Evolutionary conservation across 495 filamentous ascomycete species (phyloP).

Genomic region (Aspergillus bridgeri): DNA sequence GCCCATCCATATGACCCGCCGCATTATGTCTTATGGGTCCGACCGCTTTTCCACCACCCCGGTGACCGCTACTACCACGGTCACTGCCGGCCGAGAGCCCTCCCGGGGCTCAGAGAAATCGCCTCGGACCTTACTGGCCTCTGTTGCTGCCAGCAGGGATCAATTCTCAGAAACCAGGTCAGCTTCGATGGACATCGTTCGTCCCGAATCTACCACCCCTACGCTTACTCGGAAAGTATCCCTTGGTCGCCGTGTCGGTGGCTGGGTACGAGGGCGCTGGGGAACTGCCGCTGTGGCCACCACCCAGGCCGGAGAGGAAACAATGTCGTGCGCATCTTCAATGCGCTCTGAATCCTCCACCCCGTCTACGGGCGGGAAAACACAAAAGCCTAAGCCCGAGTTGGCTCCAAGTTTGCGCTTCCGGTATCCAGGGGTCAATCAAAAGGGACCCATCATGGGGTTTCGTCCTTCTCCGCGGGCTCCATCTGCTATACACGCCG

Average conservation of each 20-base stretch:
- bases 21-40: constrained; percentile 33
- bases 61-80: constrained; percentile 42
- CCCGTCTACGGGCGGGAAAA: constrained; percentile 4
- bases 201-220: constrained; percentile 21
- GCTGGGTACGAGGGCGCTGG: constrained; percentile 57
- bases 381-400: constrained; percentile 6
- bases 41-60: constrained; percentile 37
- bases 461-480: constrained; percentile 32
- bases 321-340: constrained; percentile 14
- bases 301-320: constrained; percentile 17
- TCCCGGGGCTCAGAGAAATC: constrained; percentile 21
- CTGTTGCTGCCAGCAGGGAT: constrained; percentile 28
- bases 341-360: constrained; percentile 5
- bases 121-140: constrained; percentile 37
- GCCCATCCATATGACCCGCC: constrained; percentile 29
- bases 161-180: not conserved
- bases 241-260: constrained; percentile 46
- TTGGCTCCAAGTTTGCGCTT: constrained; percentile 23
- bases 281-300: constrained; percentile 39
- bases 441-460: constrained; percentile 45
- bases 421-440: constrained; percentile 45
- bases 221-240: constrained; percentile 27
- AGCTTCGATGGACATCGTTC: constrained; percentile 27
- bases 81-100: constrained; percentile 36
- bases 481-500: constrained; percentile 31